Conservation (phyloP, 1,284 basidiomycete genomes). For the Puccinia hordei region DNA sequence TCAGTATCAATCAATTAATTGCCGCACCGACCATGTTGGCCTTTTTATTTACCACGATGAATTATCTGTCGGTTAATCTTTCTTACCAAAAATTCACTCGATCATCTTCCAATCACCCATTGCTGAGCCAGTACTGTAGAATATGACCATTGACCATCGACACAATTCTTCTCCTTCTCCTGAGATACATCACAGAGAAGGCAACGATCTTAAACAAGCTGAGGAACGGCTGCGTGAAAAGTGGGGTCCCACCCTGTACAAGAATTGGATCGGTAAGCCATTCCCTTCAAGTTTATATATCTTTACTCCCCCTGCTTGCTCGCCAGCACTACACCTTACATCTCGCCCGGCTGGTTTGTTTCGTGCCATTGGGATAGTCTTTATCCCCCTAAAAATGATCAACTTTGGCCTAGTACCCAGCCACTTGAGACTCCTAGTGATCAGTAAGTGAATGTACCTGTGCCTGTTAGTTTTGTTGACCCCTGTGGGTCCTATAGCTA, state of each 20-base stretch:
- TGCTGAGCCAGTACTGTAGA: not conserved
- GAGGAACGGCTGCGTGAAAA: conserved; percentile 43
- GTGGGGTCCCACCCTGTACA: conserved; percentile 47
- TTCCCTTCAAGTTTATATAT: not conserved
- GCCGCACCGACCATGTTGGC: conserved; percentile 50
- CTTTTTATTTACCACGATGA: conserved; percentile 49
- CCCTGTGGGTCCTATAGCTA: not conserved
- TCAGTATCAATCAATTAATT: conserved; percentile 42
- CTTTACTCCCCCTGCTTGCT: not conserved
- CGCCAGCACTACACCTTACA: not conserved
- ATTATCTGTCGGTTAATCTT: conserved; percentile 27
- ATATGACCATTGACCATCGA: not conserved
- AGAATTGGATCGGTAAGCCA: conserved; percentile 41
- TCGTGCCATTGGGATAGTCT: conserved; percentile 3
- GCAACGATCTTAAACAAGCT: conserved; percentile 43
- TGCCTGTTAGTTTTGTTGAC: not conserved
- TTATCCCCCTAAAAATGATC: conserved; percentile 33
- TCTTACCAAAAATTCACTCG: no score
- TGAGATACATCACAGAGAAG: conserved; percentile 3
- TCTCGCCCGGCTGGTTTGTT: not conserved
- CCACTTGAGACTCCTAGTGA: conserved; percentile 39
- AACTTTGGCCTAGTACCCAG: conserved; percentile 42
- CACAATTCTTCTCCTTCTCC: no score
- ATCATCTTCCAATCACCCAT: not conserved
- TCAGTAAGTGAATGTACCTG: conserved; percentile 22